Evolutionary conservation across 345 rosid species (phyloP).

Genomic region (Populus deltoides): DNA sequence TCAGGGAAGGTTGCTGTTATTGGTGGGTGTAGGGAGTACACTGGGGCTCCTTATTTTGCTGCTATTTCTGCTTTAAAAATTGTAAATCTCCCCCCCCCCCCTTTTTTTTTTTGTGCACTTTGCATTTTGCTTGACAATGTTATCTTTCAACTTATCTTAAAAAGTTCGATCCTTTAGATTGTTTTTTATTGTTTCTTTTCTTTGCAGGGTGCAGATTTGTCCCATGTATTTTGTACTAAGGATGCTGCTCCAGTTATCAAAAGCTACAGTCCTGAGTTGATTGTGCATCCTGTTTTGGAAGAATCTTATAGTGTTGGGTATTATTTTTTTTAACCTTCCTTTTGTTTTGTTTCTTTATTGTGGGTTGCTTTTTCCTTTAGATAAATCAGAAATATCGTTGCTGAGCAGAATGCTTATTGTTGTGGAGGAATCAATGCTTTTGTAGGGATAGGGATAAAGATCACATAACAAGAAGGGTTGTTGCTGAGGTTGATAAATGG

Average conservation of each 20-base stretch:
- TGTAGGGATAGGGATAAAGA: constrained; percentile 55
- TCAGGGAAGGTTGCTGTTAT: constrained; percentile 89
- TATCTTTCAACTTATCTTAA: not conserved
- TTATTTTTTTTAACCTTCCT: not conserved
- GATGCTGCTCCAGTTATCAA: constrained; percentile 95
- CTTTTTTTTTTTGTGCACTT: too few species aligned
- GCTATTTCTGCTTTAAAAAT: constrained; percentile 96
- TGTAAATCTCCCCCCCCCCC: constrained; percentile 32
- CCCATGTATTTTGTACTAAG: constrained; percentile 95
- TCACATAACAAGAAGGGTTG: constrained; percentile 43
- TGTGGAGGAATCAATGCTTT: constrained; percentile 18
- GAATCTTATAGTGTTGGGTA: constrained; percentile 79
- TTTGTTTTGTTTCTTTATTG: not conserved
- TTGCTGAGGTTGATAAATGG: constrained; percentile 87
- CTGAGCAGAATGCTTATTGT: constrained; percentile 14
- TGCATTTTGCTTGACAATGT: not conserved
- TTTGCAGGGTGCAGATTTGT: constrained; percentile 86
- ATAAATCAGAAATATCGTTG: not conserved
- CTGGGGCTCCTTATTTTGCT: constrained; percentile 96
- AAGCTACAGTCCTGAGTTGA: constrained; percentile 93
- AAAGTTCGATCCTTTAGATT: not conserved
- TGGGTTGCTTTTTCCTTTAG: not conserved
- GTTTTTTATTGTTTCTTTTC: not conserved
- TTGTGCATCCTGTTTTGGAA: constrained; percentile 86
- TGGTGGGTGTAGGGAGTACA: constrained; percentile 98